These are phyloP conservation scores for Paramecium octaurelia DNA, from an alignment of 73 alveolate genomes.

Conservation along the genomic window DNA sequence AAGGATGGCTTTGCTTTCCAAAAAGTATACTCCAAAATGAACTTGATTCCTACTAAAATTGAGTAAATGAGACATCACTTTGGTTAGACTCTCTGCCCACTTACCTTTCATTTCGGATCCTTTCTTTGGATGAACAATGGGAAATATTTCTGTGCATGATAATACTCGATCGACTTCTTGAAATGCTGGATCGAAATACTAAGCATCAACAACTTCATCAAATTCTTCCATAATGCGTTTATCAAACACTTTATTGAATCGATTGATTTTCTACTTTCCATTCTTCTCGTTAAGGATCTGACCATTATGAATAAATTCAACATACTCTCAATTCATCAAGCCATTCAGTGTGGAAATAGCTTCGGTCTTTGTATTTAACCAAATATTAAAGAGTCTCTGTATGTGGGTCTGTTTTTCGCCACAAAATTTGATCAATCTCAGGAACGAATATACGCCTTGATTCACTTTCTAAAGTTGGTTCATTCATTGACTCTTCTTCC, in stretches of 20 bases:
- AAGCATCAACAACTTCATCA: slow-evolving; percentile 14
- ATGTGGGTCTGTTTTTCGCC: slow-evolving; percentile 20
- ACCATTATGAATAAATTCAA: background rate
- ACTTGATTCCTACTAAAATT: slow-evolving; percentile 49
- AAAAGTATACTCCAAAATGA: slow-evolving; percentile 76
- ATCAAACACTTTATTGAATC: slow-evolving; percentile 60
- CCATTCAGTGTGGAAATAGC: slow-evolving; percentile 62
- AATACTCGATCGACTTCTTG: slow-evolving; percentile 59
- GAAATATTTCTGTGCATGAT: slow-evolving; percentile 72
- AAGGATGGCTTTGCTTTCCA: slow-evolving; percentile 57
- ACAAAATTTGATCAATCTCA: slow-evolving; percentile 55
- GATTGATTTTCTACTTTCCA: slow-evolving; percentile 59
- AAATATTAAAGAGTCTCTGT: background rate
- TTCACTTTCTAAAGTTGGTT: slow-evolving; percentile 39
- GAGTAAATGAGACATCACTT: slow-evolving; percentile 9
- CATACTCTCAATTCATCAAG: slow-evolving; percentile 40
- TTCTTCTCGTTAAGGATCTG: slow-evolving; percentile 42
- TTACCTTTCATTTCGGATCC: slow-evolving; percentile 72
- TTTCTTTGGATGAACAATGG: slow-evolving; percentile 84
- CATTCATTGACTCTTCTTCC: slow-evolving; percentile 34
- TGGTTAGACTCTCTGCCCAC: slow-evolving; percentile 65
- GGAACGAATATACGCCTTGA: slow-evolving; percentile 54
- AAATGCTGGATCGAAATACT: slow-evolving; percentile 59
- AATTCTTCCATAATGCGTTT: slow-evolving; percentile 55
- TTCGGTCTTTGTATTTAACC: slow-evolving; percentile 45